Conservation (phyloP, 371 early-diverging fungal species). For the Saksenaea oblongispora region DNA sequence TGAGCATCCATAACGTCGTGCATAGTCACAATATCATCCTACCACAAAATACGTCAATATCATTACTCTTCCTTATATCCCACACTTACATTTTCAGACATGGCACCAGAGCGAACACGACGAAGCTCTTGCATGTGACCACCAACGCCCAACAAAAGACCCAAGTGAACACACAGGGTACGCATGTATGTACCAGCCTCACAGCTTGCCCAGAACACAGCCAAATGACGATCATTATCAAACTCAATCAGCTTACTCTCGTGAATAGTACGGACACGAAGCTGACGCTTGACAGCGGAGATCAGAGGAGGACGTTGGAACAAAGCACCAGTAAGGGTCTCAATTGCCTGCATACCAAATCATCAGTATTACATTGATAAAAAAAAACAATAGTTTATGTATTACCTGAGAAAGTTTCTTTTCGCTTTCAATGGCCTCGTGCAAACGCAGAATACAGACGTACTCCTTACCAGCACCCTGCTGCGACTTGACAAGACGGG, state of each 20-base stretch:
- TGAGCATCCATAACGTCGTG: slow-evolving; percentile 99
- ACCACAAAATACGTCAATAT: slow-evolving; percentile 6
- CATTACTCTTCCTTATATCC: neutral
- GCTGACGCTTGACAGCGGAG: slow-evolving; percentile 99
- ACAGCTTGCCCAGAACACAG: slow-evolving; percentile 98
- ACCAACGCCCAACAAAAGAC: slow-evolving; percentile 94
- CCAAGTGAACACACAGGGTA: slow-evolving; percentile 99
- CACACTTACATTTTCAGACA: slow-evolving; percentile 77
- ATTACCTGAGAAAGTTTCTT: slow-evolving; percentile 78
- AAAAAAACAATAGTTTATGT: neutral
- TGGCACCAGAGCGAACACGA: slow-evolving; percentile 96
- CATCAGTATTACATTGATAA: neutral
- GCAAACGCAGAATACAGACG: slow-evolving; percentile 95
- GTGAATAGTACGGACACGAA: slow-evolving; percentile 99
- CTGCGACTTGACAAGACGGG: slow-evolving; percentile 99
- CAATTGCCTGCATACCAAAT: slow-evolving; percentile 63
- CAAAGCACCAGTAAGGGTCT: slow-evolving; percentile 96
- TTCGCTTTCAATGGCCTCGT: slow-evolving; percentile 89
- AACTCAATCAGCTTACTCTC: slow-evolving; percentile 96
- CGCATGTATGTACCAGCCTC: slow-evolving; percentile 99
- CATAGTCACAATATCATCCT: slow-evolving; percentile 97
- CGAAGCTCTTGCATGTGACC: slow-evolving; percentile 99
- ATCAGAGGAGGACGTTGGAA: slow-evolving; percentile 99
- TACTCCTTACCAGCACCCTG: slow-evolving; percentile 99
- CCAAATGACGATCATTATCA: slow-evolving; percentile 94